Base-by-base conservation (phyloP, 768 basidiomycete genomes). In the Pisolithus marmoratus region DNA sequence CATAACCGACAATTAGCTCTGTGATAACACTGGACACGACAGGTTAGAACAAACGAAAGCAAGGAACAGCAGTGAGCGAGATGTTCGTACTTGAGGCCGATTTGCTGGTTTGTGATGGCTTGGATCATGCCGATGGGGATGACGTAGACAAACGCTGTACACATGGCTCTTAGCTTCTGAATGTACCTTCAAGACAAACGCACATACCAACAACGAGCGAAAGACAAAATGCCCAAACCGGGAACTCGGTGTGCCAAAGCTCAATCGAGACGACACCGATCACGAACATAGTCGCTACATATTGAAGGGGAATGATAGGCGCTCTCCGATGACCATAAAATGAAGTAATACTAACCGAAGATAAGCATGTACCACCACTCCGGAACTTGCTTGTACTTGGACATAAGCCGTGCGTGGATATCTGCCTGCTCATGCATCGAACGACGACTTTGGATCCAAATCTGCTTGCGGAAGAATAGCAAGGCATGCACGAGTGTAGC, bases 51-150 rank as follows among this genome's bases (percentile, higher is more conserved):
- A 45, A 17, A 27, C 43, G 24, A 27, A 19, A 14, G 34, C 15
- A 15, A 34, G 15, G 14, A 53, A 42, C 11, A 27, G 38, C n/a
- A 2, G 4, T 7, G 0, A 6, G 17, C 3, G 1, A 9, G 15
- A 9, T 14, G 27, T 14, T 34, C 43, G 2, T 19, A 45, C 43
- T 78, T 79, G 15, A 79, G 63, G 61, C 76, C 85, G 51, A 89
- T 74, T 66, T 88, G 84, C 59, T 86, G 83, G 65, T 90, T 90
- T 29, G 88, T 90, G 56, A 89, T 80, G 1, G 87, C 86, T 58
- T 88, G 83, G 54, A 90, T 87, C 80, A 72, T 69, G 58, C 85
- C 87, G 51, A 86, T 81, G 9, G 91, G 91, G 44, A 94, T 79
- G 52, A 85, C 76, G 59, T 90, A 91, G 58, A 86, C 61, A 56